Percentiles rank a stretch among this genome's conserved stretches.
phyloP scores from a whole-genome alignment of 768 basidiomycete species.

The Cubamyces sp. region DNA sequence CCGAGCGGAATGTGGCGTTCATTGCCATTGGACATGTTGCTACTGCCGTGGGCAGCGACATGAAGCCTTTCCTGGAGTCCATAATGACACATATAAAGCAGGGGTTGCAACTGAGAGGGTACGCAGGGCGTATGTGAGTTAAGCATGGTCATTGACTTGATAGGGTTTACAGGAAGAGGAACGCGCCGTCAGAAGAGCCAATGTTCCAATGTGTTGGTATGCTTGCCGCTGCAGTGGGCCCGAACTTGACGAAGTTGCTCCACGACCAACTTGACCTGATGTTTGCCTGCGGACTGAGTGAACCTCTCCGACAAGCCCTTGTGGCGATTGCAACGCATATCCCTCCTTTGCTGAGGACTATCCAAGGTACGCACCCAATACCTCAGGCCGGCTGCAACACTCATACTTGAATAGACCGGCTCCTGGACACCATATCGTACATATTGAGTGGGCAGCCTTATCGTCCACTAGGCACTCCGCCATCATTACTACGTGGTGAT shows the following conservation, averaged over 20 bases:
- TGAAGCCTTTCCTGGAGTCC: conserved; percentile 93
- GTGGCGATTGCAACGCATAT: conserved; percentile 85
- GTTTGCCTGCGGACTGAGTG: conserved; percentile 92
- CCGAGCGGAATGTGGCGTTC: conserved; percentile 90
- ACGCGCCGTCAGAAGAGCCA: conserved; percentile 90
- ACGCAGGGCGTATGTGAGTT: conserved; percentile 29
- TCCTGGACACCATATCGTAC: conserved; percentile 82
- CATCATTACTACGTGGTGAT: conserved; percentile 59
- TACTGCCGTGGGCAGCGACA: conserved; percentile 87
- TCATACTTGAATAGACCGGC: conserved; percentile 61
- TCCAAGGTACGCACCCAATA: conserved; percentile 68
- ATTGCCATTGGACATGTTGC: conserved; percentile 97
- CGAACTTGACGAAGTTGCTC: conserved; percentile 91
- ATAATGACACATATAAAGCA: conserved; percentile 89
- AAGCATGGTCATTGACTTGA: background rate
- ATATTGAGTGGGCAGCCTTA: conserved; percentile 86
- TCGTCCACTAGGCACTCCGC: conserved; percentile 85
- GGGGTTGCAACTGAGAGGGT: conserved; percentile 90
- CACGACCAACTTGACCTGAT: conserved; percentile 97
- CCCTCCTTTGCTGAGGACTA: conserved; percentile 85
- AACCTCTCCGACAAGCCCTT: conserved; percentile 83
- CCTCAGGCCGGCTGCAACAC: background rate
- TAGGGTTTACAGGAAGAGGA: conserved; percentile 63
- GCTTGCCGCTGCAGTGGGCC: conserved; percentile 93
- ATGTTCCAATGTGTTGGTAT: conserved; percentile 98